Evolutionary conservation across 306 rosid genomes (phyloP).

Genomic region (Rosa chinensis): DNA sequence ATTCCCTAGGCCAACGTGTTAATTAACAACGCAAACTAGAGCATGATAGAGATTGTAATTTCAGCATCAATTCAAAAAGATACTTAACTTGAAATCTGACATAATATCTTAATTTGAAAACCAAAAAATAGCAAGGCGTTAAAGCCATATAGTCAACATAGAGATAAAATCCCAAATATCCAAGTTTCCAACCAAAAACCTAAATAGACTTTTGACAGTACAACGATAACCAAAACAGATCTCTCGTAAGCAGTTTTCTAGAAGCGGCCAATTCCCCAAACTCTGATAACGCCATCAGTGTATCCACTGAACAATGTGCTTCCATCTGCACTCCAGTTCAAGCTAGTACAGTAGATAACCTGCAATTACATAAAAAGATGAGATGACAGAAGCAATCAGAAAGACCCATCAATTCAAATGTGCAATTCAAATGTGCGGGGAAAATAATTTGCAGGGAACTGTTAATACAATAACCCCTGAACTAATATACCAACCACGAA

Average conservation of each 20-base stretch:
- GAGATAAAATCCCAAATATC: slow-evolving; percentile 33
- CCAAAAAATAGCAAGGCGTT: slow-evolving; percentile 43
- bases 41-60: neutral
- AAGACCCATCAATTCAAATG: neutral
- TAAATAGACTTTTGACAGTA: slow-evolving; percentile 34
- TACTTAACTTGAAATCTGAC: slow-evolving; percentile 3
- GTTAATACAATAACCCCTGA: neutral
- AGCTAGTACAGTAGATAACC: slow-evolving; percentile 85
- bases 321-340: slow-evolving; percentile 95
- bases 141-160: slow-evolving; percentile 44
- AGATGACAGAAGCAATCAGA: neutral
- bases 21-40: no score
- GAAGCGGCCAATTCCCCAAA: slow-evolving; percentile 87
- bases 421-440: neutral
- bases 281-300: slow-evolving; percentile 90
- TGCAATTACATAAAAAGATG: slow-evolving; percentile 15
- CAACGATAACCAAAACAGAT: slow-evolving; percentile 35
- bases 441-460: neutral
- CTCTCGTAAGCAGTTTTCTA: slow-evolving; percentile 26
- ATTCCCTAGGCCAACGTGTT: no score
- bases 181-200: slow-evolving; percentile 38
- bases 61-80: neutral
- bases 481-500: neutral
- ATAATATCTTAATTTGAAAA: slow-evolving; percentile 26
- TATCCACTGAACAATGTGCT: slow-evolving; percentile 97